phyloP scores from a whole-genome alignment of 2,329 filamentous ascomycete genomes.

The Sporothrix dimorphospora region DNA sequence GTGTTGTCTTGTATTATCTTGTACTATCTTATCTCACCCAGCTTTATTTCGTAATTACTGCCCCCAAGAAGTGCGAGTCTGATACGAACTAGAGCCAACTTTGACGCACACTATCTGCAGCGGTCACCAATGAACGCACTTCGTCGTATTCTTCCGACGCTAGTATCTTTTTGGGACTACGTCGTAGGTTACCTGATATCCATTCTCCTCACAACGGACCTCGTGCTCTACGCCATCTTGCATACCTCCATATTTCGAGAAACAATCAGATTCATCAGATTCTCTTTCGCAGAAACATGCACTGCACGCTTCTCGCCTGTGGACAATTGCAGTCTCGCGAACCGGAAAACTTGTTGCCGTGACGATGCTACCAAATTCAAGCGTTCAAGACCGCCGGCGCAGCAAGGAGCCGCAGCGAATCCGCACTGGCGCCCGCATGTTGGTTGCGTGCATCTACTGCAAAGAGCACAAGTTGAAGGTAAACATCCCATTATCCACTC shows the following conservation, averaged over 20 bases:
- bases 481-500: not conserved
- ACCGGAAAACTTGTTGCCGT: no score
- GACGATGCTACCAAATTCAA: not conserved
- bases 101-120: not conserved
- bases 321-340: no score
- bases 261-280: not conserved
- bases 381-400: not conserved
- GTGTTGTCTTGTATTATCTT: no score
- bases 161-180: not conserved
- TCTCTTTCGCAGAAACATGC: no score
- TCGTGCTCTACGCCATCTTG: no score
- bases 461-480: conserved; percentile 34
- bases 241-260: not conserved
- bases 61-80: no score
- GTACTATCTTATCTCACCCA: no score
- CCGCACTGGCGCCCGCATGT: conserved; percentile 25
- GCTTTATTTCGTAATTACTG: no score
- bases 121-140: not conserved
- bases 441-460: conserved; percentile 34
- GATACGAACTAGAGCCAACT: no score
- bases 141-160: conserved; percentile 15
- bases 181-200: not conserved
- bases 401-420: conserved; percentile 19
- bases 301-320: no score
- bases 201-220: not conserved